Evolutionary conservation across 441 rosid species (phyloP), one percentile per base, ranked within the genome.

Genomic region (Bocquillonia castaneifolia): DNA sequence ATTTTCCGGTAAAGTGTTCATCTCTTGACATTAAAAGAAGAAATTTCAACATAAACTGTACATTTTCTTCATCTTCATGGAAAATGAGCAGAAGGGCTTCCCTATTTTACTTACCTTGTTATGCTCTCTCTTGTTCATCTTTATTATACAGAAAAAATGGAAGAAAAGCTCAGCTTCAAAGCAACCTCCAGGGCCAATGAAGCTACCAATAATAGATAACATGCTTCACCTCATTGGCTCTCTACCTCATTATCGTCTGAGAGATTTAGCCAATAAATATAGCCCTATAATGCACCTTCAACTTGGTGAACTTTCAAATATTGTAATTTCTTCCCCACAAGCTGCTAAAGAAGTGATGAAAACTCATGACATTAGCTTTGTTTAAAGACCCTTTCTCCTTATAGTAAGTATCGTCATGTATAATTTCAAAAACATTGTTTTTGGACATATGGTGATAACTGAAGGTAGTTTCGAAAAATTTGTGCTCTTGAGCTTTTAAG

Each of bases 141-240:
- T n/a, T 5, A 45, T 64, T 55, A 12, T 54, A 1, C 26, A 54
- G 15, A 69, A 25, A 23, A 37, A 39, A 1, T 45, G 2, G 44
- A 42, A 53, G 8, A 34, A 50, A 17, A 31, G 10, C 18, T 9
- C 31, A 2, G 2, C 12, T 39, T 44, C 44, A 58, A 70, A 50
- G 2, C 59, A 67, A 4, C 82, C 80, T 14, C 77, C 80, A 4
- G 78, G 80, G 20, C 82, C 80, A 18, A 32, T 61, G 72, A 79
- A 64, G 65, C 59, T 79, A n/a, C 82, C 82, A 0, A 6, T 79
- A 1, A 58, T 79, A 10, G 80, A 80, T 29, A 73, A 70, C 32
- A 1, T 76, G 62, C 82, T 66, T 66, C 55, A 76, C 1, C 32
- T 76, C 13, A 0, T 72, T 3, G 64, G 72, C 23, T 59, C 68